phyloP scores from a whole-genome alignment of 1,284 basidiomycete genomes.

The Naganishia sp. region DNA sequence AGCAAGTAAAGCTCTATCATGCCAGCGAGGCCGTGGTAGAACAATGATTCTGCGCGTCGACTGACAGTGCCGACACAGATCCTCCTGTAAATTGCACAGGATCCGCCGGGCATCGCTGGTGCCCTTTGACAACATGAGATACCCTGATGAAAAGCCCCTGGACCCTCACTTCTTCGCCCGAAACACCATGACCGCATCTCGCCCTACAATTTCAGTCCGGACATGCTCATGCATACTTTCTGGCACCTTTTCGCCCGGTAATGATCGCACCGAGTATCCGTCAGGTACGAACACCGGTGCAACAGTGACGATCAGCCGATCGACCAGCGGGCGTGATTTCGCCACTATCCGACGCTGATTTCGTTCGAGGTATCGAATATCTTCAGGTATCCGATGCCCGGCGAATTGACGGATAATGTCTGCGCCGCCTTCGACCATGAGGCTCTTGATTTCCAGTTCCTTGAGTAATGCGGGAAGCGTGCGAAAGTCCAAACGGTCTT shows the following conservation, averaged over 20 bases:
- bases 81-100: too few relatives aligned
- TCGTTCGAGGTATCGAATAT: too few relatives aligned
- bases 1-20: too few relatives aligned
- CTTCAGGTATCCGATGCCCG: neutral
- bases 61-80: too few relatives aligned
- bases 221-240: constrained; percentile 36
- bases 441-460: constrained; percentile 63
- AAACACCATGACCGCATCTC: constrained; percentile 52
- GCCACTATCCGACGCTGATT: neutral
- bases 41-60: too few relatives aligned
- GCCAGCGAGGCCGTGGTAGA: too few relatives aligned
- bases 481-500: constrained; percentile 59
- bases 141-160: neutral
- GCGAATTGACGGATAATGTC: constrained; percentile 61
- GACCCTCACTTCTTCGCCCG: neutral
- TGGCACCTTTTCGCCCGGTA: neutral
- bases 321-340: constrained; percentile 28
- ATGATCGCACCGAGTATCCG: constrained; percentile 3
- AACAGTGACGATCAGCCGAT: constrained; percentile 36
- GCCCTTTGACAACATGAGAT: neutral
- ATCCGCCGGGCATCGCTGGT: too few relatives aligned
- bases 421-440: constrained; percentile 97
- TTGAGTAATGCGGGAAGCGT: constrained; percentile 61
- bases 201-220: constrained; percentile 50
- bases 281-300: constrained; percentile 32